Evolutionary conservation across 2,329 filamentous ascomycete genomes (phyloP), one percentile per base, ranked within the genome.

Genomic region (Trichoderma sp.): DNA sequence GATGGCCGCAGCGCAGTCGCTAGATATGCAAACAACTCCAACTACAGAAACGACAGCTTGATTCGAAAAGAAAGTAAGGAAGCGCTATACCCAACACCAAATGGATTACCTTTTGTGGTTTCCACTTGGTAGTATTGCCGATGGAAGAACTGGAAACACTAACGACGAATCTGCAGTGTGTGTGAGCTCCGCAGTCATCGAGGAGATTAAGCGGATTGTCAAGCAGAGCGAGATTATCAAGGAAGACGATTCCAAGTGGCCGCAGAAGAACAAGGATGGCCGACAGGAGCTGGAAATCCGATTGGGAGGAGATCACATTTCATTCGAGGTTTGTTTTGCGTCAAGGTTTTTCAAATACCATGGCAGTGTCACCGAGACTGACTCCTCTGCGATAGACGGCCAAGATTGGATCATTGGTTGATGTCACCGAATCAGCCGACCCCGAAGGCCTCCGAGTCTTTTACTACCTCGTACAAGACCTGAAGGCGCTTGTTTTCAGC

Each of bases 241-340:
- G 85, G 96, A 99, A 90, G 96, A 99, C 80, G 96, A 99, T 81
- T 93, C 91, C 30, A 98, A 98, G 81, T 99, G 96, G 96, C 96
- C 96, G 0, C 94, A 97, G 82, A 99, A 98, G 88, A 99, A 99
- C 85, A 98, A 98, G 84, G 96, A 99, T 78, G 96, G 96, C 43
- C 90, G 95, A 74, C 96, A 99, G 81, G 96, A 99, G 84, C 87
- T 99, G 62, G 96, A 99, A 82, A 98, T 99, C 72, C 89, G 95
- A 63, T 81, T 99, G 70, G 96, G 95, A 55, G 96, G 92, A 78
- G 96, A 99, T 74, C 95, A 98, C 81, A 98, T 99, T 76, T 97
- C 94, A 1, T 99, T 99, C 76, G 96, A 99, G 91, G 95, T 95
- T 82, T 73, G 86, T 78, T 71, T 2, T 6, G 1, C 6, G 17